Evolutionary conservation across 257 asterid genomes (phyloP).

Genomic region (Fraxinus pennsylvanica): DNA sequence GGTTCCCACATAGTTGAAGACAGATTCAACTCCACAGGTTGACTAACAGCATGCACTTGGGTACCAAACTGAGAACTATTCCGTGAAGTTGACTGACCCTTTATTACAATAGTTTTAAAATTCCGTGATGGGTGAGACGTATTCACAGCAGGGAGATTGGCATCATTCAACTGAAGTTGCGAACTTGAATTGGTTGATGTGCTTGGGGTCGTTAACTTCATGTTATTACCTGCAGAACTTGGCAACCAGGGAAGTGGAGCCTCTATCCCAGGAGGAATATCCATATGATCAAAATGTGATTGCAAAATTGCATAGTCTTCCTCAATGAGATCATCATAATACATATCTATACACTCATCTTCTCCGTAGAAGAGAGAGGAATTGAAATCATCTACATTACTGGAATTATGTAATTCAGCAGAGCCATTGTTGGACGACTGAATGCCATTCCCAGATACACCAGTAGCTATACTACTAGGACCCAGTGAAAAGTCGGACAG

Average conservation of each 20-base stretch:
- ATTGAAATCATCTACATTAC: conserved; percentile 45
- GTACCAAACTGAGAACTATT: conserved; percentile 20
- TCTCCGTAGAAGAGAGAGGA: conserved; percentile 46
- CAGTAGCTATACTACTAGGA: conserved; percentile 33
- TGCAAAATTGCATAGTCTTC: conserved; percentile 52
- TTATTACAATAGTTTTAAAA: conserved; percentile 12
- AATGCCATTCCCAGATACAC: conserved; percentile 35
- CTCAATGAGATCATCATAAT: conserved; percentile 46
- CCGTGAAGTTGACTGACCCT: conserved; percentile 27
- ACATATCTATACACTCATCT: conserved; percentile 56
- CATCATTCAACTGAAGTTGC: conserved; percentile 27
- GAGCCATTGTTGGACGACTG: conserved; percentile 32
- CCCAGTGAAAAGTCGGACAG: conserved; percentile 36
- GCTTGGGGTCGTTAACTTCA: conserved; percentile 35
- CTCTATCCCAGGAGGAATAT: conserved; percentile 84
- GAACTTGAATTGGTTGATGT: conserved; percentile 38
- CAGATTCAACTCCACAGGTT: conserved; percentile 30
- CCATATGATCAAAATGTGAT: conserved; percentile 71
- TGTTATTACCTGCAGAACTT: conserved; percentile 28
- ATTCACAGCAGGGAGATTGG: conserved; percentile 26
- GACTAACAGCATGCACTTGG: conserved; percentile 14
- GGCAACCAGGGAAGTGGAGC: conserved; percentile 70
- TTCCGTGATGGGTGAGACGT: conserved; percentile 27
- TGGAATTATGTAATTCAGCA: conserved; percentile 33
- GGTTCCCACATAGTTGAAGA: conserved; percentile 31